Percentiles rank a stretch among this genome's conserved stretches.
phyloP scores from a whole-genome alignment of 1,284 basidiomycete genomes.

The Retiboletus flavoniger region DNA sequence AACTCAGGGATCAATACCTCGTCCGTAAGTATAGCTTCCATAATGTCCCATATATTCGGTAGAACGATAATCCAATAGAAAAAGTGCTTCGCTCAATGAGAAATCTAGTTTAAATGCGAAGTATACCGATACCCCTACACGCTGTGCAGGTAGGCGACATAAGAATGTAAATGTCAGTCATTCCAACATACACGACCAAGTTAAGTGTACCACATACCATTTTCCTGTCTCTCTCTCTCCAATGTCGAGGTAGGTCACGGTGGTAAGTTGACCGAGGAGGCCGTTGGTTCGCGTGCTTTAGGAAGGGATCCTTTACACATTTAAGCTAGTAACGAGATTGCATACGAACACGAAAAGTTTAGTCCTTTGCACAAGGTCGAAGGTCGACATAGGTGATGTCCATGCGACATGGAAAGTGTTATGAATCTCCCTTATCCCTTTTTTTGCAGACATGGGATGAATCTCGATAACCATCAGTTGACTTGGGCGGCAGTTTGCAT shows the following conservation, averaged over 20 bases:
- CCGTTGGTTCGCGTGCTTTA: neutral
- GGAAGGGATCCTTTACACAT: neutral
- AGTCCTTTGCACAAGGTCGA: neutral
- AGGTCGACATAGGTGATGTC: neutral
- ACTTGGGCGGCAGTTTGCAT: neutral
- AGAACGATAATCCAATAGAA: neutral
- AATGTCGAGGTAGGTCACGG: neutral
- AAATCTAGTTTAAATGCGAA: neutral
- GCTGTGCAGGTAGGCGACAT: neutral
- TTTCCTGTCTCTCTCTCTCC: neutral
- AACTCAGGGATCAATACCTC: no score
- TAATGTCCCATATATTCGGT: no score
- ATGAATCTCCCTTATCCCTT: neutral
- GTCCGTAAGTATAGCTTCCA: no score
- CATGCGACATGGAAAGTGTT: neutral
- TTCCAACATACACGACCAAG: neutral
- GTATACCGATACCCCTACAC: neutral
- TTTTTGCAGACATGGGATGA: neutral
- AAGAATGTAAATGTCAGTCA: neutral
- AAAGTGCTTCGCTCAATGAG: neutral
- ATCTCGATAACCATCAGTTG: neutral
- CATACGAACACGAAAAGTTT: neutral
- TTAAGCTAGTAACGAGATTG: neutral
- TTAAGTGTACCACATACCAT: neutral
- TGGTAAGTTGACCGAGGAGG: neutral